Base-by-base conservation (phyloP, 2,329 filamentous ascomycete species). In the Botrytis fabae region DNA sequence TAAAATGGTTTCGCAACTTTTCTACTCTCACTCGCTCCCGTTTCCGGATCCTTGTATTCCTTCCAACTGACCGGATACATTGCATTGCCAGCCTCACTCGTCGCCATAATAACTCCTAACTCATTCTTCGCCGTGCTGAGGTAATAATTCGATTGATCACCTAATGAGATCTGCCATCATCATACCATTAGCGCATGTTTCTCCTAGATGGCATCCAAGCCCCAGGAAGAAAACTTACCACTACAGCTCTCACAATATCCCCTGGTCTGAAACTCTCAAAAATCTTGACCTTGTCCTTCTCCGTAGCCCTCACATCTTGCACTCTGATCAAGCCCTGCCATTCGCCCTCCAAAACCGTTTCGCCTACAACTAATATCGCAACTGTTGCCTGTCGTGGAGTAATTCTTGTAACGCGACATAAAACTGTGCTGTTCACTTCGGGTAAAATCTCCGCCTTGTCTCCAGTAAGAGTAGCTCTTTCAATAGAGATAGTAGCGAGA, bases 1-100 rank as follows among this genome's bases (percentile, higher is more conserved):
- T 73, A 96, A 80, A 93, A 93, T 40, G 96, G 96, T 84, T 97
- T 96, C 32, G 96, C 96, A 74, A 98, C 96, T 85, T 99, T 99
- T 82, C 96, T 90, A 77, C 84, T 84, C 86, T 98, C 96, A 77
- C 86, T 90, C 63, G 85, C 80, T 4, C 94, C 94, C 10, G 92
- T 97, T 79, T 92, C 89, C 0, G 91, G 90, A 84, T 98, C 95
- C 80, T 89, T 88, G 84, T 97, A 97, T 83, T 98, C 95, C 84
- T 92, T 97, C 96, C 96, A 99, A 82, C 91, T 97, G 72, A 97
- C 88, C 2, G 96, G 95, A 79, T 92, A 92, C 94, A 98, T 97
- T 78, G 92, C 89, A 83, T 97, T 95, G 1, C 95, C 95, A 3
- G 88, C 89, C 81, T 97, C 94, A 80, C 94, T 97, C 78, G 89